These are phyloP conservation scores for Russula vinacea DNA, from an alignment of 768 basidiomycete species.

Conservation along the genomic window DNA sequence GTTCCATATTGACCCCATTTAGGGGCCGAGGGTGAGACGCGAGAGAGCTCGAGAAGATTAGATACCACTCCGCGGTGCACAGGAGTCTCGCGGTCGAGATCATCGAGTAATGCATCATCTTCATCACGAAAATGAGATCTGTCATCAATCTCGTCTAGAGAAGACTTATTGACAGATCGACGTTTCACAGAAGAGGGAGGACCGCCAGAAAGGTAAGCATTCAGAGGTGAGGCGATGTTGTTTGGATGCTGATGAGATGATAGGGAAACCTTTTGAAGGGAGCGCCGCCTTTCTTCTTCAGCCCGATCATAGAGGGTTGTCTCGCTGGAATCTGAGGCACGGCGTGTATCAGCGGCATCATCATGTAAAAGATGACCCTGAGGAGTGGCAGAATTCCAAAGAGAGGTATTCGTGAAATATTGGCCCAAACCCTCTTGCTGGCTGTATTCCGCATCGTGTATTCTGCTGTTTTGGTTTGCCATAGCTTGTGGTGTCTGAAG, in stretches of 20 bases:
- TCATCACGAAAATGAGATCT: not conserved
- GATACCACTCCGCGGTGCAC: conserved; percentile 18
- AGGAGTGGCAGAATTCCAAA: not conserved
- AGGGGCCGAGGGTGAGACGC: not conserved
- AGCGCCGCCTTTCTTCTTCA: conserved; percentile 18
- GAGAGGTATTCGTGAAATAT: not conserved
- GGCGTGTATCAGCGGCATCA: conserved; percentile 10
- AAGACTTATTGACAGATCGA: not conserved
- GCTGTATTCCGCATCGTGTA: not conserved
- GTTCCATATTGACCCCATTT: conserved; percentile 2
- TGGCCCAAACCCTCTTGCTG: not conserved
- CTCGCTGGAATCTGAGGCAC: conserved; percentile 21
- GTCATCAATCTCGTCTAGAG: conserved; percentile 4
- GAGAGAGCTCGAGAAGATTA: conserved; percentile 23
- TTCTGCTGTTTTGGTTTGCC: not conserved
- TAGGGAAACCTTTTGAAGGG: conserved; percentile 20
- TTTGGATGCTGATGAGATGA: conserved; percentile 25
- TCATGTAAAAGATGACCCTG: not conserved
- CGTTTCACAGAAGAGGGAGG: conserved; percentile 1
- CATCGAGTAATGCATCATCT: not conserved
- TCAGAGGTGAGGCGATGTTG: conserved; percentile 8
- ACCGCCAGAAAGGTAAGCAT: not conserved
- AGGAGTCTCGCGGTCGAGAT: not conserved
- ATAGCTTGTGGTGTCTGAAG: not conserved
- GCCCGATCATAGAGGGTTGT: conserved; percentile 17